phyloP scores from a whole-genome alignment of 2,329 filamentous ascomycete genomes.

The Calycina marina region DNA sequence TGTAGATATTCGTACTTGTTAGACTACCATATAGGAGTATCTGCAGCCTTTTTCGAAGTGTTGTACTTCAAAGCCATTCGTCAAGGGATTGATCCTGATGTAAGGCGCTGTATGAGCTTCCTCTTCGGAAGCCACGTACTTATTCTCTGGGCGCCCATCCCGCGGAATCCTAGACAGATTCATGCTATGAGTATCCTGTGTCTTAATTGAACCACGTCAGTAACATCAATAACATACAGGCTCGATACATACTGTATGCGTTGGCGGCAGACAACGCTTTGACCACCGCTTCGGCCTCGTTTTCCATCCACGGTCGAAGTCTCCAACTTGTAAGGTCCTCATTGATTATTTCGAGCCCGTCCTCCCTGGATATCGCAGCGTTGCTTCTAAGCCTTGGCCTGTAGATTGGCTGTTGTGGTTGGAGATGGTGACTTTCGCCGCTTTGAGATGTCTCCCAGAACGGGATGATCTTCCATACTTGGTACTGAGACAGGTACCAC shows the following conservation, averaged over 20 bases:
- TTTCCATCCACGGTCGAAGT: too few relatives aligned
- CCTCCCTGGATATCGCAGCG: too few relatives aligned
- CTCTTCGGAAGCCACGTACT: constrained; percentile 9
- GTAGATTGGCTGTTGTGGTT: too few relatives aligned
- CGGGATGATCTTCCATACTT: neutral
- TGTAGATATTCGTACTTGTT: constrained; percentile 13
- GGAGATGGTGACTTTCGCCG: too few relatives aligned
- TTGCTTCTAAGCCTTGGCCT: too few relatives aligned
- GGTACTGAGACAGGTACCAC: too few relatives aligned
- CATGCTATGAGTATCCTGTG: too few relatives aligned
- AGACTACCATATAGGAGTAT: constrained; percentile 15
- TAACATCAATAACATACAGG: neutral
- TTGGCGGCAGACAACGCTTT: neutral
- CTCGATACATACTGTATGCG: constrained; percentile 8
- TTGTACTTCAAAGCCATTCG: constrained; percentile 8
- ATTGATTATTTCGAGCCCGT: too few relatives aligned
- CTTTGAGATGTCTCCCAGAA: neutral
- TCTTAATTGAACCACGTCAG: constrained; percentile 3
- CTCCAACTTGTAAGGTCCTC: too few relatives aligned
- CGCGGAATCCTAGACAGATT: constrained; percentile 13
- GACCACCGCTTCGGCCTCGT: neutral
- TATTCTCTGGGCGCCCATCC: constrained; percentile 18
- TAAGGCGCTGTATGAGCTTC: constrained; percentile 1
- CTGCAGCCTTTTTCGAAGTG: constrained; percentile 6
- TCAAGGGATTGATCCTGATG: neutral